Evolutionary conservation across 2,329 filamentous ascomycete species (phyloP).

Genomic region (Thielaviopsis ethacetica): DNA sequence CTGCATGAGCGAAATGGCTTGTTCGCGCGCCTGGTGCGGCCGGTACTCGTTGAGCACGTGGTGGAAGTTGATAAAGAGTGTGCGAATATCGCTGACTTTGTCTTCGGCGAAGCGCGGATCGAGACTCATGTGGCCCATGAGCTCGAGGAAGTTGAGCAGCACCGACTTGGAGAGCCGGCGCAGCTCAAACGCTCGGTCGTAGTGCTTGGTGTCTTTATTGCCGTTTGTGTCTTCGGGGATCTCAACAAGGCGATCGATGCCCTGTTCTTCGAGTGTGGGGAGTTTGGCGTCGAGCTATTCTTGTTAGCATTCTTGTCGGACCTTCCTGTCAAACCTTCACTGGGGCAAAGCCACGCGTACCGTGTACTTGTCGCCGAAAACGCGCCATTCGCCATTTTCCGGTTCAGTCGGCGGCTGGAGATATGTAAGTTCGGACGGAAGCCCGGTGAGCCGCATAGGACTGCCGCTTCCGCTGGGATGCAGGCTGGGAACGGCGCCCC

Average conservation of each 20-base stretch:
- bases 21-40: slow-evolving; percentile 82
- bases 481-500: slow-evolving; percentile 16
- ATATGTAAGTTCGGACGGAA: slow-evolving; percentile 57
- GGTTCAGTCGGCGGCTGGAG: slow-evolving; percentile 72
- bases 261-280: slow-evolving; percentile 51
- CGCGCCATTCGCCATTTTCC: slow-evolving; percentile 49
- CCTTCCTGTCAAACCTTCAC: too few species aligned
- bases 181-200: slow-evolving; percentile 50
- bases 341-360: slow-evolving; percentile 17
- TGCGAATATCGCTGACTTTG: slow-evolving; percentile 65
- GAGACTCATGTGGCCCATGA: slow-evolving; percentile 54
- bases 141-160: slow-evolving; percentile 75
- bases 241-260: slow-evolving; percentile 47
- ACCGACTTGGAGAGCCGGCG: slow-evolving; percentile 70
- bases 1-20: slow-evolving; percentile 75
- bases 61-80: slow-evolving; percentile 79
- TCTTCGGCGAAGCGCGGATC: slow-evolving; percentile 47
- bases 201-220: slow-evolving; percentile 36
- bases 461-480: background rate
- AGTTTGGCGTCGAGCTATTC: slow-evolving; percentile 41
- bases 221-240: slow-evolving; percentile 23
- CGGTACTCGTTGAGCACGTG: slow-evolving; percentile 88
- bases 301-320: background rate
- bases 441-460: slow-evolving; percentile 17
- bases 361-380: slow-evolving; percentile 54